These are phyloP conservation scores for Rosa persica DNA, from an alignment of 306 rosid genomes.

Conservation along the genomic window DNA sequence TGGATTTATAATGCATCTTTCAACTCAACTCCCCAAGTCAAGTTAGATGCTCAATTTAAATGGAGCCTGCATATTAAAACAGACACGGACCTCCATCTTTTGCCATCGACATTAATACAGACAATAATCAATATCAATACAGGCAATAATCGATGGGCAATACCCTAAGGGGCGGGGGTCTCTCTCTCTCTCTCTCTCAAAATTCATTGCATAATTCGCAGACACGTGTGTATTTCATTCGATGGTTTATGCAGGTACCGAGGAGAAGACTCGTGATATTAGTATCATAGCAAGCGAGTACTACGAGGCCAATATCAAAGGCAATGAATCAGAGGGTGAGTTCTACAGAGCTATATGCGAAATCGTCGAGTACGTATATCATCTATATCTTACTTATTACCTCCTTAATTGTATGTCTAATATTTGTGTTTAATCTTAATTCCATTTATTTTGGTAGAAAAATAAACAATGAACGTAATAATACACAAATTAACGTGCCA, in stretches of 20 bases:
- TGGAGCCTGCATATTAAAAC: neutral
- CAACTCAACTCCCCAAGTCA: neutral
- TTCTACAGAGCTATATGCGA: conserved; percentile 49
- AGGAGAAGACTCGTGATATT: conserved; percentile 36
- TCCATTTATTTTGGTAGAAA: conserved; percentile 32
- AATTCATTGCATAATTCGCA: too few species aligned
- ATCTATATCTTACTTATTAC: neutral
- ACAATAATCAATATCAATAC: conserved; percentile 3
- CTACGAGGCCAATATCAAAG: conserved; percentile 13
- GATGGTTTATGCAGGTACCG: conserved; percentile 36
- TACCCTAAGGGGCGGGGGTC: conserved; percentile 44
- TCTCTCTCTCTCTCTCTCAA: neutral
- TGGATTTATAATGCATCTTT: neutral
- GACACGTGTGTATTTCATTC: neutral
- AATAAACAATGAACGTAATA: conserved; percentile 37
- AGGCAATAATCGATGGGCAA: conserved; percentile 39
- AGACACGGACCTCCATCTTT: neutral
- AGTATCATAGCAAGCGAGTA: conserved; percentile 9
- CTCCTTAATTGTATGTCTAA: neutral
- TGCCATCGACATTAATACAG: neutral
- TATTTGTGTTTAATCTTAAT: neutral
- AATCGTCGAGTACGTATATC: conserved; percentile 51
- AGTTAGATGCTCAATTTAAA: neutral
- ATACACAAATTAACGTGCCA: conserved; percentile 50
- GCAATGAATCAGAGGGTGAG: too few species aligned